Evolutionary conservation across 106 monocot genomes (phyloP).

Genomic region (Amphibolis antarctica): DNA sequence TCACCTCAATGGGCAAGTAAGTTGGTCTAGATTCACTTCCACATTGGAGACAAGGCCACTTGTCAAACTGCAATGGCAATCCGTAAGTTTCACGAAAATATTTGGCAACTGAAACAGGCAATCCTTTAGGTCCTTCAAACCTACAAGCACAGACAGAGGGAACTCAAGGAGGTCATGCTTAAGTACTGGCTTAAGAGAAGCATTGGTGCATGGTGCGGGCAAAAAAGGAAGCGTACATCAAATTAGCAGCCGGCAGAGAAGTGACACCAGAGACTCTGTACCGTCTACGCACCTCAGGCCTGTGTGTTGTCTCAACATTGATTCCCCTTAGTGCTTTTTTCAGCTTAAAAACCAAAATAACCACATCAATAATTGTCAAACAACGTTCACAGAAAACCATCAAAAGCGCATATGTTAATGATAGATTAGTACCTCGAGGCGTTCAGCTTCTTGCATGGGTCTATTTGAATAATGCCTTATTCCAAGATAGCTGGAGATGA

Average conservation of each 20-base stretch:
- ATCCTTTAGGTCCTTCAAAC: background rate
- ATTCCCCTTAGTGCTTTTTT: slow-evolving; percentile 15
- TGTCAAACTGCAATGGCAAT: background rate
- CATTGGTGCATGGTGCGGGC: background rate
- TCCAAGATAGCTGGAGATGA: background rate
- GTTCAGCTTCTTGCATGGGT: slow-evolving; percentile 7
- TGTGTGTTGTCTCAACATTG: slow-evolving; percentile 7
- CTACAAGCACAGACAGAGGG: background rate
- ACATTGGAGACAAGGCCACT: slow-evolving; percentile 25
- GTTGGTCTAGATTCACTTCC: slow-evolving; percentile 31
- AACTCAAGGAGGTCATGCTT: no score
- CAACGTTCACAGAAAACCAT: no score
- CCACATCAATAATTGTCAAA: no score
- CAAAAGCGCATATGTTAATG: background rate
- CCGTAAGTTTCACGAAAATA: slow-evolving; percentile 29
- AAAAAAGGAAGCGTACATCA: background rate
- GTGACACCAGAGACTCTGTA: slow-evolving; percentile 10
- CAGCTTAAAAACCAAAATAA: background rate
- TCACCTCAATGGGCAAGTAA: slow-evolving; percentile 46
- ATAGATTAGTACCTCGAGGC: background rate
- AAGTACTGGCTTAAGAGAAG: background rate
- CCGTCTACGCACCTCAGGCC: background rate
- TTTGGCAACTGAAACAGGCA: slow-evolving; percentile 11
- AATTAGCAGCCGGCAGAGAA: background rate
- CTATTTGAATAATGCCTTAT: background rate